Percentiles rank a stretch among this genome's conserved stretches.
These are phyloP conservation scores for Penicillium sp. DNA, from an alignment of 2,329 filamentous ascomycete species.

Conservation along the genomic window DNA sequence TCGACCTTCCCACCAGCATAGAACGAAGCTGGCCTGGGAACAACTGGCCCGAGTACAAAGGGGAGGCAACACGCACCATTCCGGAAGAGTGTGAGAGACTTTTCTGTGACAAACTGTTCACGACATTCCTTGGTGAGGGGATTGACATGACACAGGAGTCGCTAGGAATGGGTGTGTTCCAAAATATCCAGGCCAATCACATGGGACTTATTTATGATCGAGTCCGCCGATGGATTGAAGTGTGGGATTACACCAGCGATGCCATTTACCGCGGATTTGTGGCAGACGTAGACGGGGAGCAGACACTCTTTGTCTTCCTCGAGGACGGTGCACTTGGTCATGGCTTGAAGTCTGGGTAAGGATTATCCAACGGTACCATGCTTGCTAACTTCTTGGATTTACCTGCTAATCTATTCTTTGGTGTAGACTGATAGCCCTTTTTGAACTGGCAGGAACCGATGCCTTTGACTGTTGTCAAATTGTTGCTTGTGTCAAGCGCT, in stretches of 20 bases:
- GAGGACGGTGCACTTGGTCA: constrained; percentile 69
- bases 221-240: constrained; percentile 40
- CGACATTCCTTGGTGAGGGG: constrained; percentile 96
- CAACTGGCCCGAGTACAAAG: constrained; percentile 53
- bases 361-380: constrained; percentile 19
- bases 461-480: constrained; percentile 72
- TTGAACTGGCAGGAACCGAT: constrained; percentile 78
- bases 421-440: constrained; percentile 77
- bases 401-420: not conserved
- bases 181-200: constrained; percentile 32
- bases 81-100: constrained; percentile 99
- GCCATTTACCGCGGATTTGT: constrained; percentile 86
- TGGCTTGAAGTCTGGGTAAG: constrained; percentile 86
- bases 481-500: constrained; percentile 78
- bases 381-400: not conserved
- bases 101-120: constrained; percentile 94
- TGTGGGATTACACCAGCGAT: constrained; percentile 76
- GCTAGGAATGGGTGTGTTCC: constrained; percentile 77
- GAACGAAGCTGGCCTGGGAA: constrained; percentile 52
- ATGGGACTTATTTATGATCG: constrained; percentile 22
- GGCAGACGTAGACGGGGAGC: constrained; percentile 67
- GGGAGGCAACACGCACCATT: constrained; percentile 94
- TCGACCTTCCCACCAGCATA: constrained; percentile 68
- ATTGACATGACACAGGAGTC: constrained; percentile 74
- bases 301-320: constrained; percentile 85